Base-by-base conservation (phyloP, 129 eudicot genomes). In the Centaurea solstitialis region DNA sequence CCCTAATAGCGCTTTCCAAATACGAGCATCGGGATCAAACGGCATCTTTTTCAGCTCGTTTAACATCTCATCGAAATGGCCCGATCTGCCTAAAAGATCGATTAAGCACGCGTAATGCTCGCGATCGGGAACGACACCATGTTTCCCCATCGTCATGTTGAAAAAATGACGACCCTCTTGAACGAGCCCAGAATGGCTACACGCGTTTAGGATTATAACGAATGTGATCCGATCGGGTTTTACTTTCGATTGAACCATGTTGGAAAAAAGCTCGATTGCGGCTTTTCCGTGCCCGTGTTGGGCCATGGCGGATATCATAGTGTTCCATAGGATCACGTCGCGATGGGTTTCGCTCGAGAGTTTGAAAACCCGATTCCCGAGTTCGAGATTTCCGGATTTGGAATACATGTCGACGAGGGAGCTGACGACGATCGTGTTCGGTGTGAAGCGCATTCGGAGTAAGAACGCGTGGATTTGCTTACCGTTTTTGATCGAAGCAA, bases 71-170 rank as follows among this genome's bases (percentile, higher is more conserved):
- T 82, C 83, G 61, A 92, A 91, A 68, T 66, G 38, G 53, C 98
- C 96, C 10, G 96, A 86, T 83, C 94, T 87, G 13, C 97, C 97
- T 77, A 92, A 85, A 50, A 94, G 90, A 85, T 90, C 97, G 20
- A 90, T 80, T 69, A 94, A 83, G 86, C 97, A 92, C 7, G 99
- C 90, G 73, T 90, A 94, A 83, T 94, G 99, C 78, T 91, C 97
- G 79, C 83, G 90, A 86, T 87, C 89, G 24, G 90, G 96, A 79
- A 37, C 12, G 10, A 88, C 78, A 7, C 74, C 57, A 70, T 87
- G 83, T 81, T 82, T 80, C 47, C 23, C 45, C 39, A 71, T 72
- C 87, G 86, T 83, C 9, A 78, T 87, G 59, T 88, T 82, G 39
- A 95, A 89, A 50, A 81, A 61, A 15, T 23, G 40, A 3, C 84